Conservation (phyloP, 2,329 filamentous ascomycete genomes). For the Epichloe hybrida region DNA sequence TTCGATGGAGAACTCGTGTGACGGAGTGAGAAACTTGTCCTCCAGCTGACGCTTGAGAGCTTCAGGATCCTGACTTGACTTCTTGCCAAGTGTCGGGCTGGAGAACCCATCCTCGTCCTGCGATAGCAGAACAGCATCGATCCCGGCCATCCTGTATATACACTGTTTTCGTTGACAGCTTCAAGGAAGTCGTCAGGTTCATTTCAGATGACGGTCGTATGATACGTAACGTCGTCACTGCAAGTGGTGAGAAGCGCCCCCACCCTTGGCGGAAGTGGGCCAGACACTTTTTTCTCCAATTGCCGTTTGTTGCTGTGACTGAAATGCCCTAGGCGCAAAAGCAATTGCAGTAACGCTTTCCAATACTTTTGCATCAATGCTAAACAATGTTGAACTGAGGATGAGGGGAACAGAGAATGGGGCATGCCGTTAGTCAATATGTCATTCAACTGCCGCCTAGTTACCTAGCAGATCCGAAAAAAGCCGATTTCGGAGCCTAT, state of each 20-base stretch:
- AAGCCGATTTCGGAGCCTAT: too few relatives aligned
- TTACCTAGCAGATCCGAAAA: too few relatives aligned
- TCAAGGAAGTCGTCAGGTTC: background rate
- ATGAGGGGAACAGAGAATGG: too few relatives aligned
- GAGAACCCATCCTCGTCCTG: constrained; percentile 11
- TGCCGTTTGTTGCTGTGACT: too few relatives aligned
- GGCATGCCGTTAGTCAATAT: too few relatives aligned
- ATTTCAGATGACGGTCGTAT: constrained; percentile 1
- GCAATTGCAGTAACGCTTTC: too few relatives aligned
- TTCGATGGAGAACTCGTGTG: constrained; percentile 61
- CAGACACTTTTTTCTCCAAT: too few relatives aligned
- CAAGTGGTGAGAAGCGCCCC: background rate
- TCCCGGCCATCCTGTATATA: constrained; percentile 17
- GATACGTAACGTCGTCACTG: background rate
- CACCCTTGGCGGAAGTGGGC: background rate
- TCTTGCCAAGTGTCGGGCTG: constrained; percentile 3
- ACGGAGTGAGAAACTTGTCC: constrained; percentile 64
- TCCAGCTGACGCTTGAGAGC: constrained; percentile 60
- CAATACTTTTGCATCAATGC: too few relatives aligned
- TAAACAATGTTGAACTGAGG: too few relatives aligned
- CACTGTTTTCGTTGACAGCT: background rate
- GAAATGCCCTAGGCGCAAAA: too few relatives aligned
- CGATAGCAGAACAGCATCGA: constrained; percentile 21
- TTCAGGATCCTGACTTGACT: constrained; percentile 32
- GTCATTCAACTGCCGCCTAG: too few relatives aligned